A percentile compares a stretch with the other conserved stretches of the same genome.
Conservation (phyloP, 108 stramenopile species). For the Skeletonema menzelii region DNA sequence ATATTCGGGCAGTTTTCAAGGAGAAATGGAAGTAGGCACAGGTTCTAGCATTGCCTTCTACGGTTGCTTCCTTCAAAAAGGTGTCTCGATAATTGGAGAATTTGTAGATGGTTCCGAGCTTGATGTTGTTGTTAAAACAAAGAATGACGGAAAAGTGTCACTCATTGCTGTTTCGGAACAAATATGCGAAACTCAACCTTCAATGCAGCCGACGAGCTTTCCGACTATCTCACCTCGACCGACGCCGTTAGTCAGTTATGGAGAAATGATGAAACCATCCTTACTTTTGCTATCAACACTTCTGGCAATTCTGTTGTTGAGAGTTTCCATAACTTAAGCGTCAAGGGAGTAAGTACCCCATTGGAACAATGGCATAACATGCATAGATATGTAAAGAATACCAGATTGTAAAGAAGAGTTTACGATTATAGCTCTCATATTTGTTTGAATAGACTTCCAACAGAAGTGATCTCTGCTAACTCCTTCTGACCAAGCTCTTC, state of each 20-base stretch:
- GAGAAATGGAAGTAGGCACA: slow-evolving; percentile 3
- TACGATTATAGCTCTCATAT: neutral
- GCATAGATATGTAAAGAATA: neutral
- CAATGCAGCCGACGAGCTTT: slow-evolving; percentile 3
- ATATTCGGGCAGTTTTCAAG: neutral
- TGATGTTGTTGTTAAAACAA: neutral
- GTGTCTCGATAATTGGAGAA: neutral
- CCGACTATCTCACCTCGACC: neutral
- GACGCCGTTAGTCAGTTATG: neutral
- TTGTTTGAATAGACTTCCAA: slow-evolving; percentile 17
- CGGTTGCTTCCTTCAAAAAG: slow-evolving; percentile 7
- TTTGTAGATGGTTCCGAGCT: slow-evolving; percentile 6
- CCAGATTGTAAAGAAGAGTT: neutral
- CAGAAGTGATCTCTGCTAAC: neutral
- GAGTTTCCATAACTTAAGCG: neutral
- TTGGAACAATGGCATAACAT: neutral
- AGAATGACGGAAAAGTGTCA: neutral
- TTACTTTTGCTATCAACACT: neutral
- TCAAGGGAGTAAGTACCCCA: neutral
- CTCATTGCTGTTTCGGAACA: slow-evolving; percentile 9
- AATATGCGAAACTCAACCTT: slow-evolving; percentile 3
- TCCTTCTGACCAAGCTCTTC: slow-evolving; percentile 21
- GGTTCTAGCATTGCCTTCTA: neutral
- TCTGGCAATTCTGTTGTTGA: neutral
- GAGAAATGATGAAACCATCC: neutral